Conservation (phyloP, 352 stramenopile genomes). For the Thalassiosira ordinaria region DNA sequence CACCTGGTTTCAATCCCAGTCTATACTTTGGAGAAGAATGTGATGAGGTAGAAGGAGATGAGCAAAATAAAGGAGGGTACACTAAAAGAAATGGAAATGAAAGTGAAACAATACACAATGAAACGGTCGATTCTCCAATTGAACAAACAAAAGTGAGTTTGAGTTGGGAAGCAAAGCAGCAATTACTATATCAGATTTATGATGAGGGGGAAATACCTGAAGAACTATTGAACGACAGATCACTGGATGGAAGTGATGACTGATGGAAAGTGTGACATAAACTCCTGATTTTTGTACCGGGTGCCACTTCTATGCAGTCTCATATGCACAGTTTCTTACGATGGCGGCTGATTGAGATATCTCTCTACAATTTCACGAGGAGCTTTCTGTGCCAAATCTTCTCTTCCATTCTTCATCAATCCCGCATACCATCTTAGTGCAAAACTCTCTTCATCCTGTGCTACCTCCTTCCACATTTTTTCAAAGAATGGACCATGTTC, state of each 20-base stretch:
- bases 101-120: not conserved
- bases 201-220: slow-evolving; percentile 21
- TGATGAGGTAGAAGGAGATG: slow-evolving; percentile 9
- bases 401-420: slow-evolving; percentile 42
- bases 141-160: not conserved
- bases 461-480: slow-evolving; percentile 58
- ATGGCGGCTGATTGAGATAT: too few species aligned
- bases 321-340: too few species aligned
- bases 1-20: slow-evolving; percentile 20
- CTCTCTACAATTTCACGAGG: too few species aligned
- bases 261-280: too few species aligned
- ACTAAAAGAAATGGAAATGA: not conserved
- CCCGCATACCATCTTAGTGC: slow-evolving; percentile 42
- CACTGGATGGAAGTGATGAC: not conserved
- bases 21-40: slow-evolving; percentile 26
- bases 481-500: slow-evolving; percentile 66
- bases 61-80: not conserved
- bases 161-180: slow-evolving; percentile 29
- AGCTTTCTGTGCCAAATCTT: slow-evolving; percentile 45
- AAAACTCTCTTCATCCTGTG: slow-evolving; percentile 69
- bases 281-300: too few species aligned
- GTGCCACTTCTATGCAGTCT: too few species aligned
- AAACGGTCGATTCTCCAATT: not conserved
- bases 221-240: slow-evolving; percentile 6
- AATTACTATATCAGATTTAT: slow-evolving; percentile 36